Evolutionary conservation across 140 eudicot species (phyloP).

Genomic region (Stevia rebaudiana): DNA sequence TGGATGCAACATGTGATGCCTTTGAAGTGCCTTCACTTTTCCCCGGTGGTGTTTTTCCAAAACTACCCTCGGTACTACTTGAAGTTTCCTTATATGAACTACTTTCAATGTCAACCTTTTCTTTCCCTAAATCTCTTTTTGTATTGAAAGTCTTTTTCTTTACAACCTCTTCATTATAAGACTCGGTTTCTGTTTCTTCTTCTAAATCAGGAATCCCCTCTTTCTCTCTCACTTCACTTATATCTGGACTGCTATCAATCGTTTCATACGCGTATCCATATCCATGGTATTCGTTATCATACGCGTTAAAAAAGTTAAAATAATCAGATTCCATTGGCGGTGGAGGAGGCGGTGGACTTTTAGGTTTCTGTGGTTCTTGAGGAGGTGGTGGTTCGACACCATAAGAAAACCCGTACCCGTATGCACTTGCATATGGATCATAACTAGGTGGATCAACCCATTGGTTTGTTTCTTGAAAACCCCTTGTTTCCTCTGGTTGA

Average conservation of each 20-base stretch:
- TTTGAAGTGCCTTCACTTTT: conserved; percentile 22
- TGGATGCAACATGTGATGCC: conserved; percentile 29
- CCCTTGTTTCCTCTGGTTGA: conserved; percentile 45
- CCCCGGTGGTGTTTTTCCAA: conserved; percentile 31
- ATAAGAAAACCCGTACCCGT: conserved; percentile 51
- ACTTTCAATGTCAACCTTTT: conserved; percentile 19
- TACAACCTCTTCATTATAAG: conserved; percentile 33
- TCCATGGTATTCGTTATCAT: conserved; percentile 35
- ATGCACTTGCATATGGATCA: conserved; percentile 38
- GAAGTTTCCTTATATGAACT: conserved; percentile 29
- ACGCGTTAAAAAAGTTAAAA: conserved; percentile 60
- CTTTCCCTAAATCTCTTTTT: conserved; percentile 31
- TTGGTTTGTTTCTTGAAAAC: conserved; percentile 32
- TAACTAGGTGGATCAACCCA: conserved; percentile 27
- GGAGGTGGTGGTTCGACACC: conserved; percentile 19
- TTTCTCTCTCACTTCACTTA: conserved; percentile 74
- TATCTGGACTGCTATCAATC: conserved; percentile 74
- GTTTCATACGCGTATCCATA: conserved; percentile 46
- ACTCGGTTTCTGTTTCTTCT: conserved; percentile 89
- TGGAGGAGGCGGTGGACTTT: conserved; percentile 75
- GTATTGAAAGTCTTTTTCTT: conserved; percentile 29
- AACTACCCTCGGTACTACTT: conserved; percentile 27
- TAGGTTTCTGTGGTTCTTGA: conserved; percentile 32
- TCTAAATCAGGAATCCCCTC: conserved; percentile 98
- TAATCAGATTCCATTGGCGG: conserved; percentile 70